phyloP scores from a whole-genome alignment of 768 basidiomycete species.

The Trametes coccinea region DNA sequence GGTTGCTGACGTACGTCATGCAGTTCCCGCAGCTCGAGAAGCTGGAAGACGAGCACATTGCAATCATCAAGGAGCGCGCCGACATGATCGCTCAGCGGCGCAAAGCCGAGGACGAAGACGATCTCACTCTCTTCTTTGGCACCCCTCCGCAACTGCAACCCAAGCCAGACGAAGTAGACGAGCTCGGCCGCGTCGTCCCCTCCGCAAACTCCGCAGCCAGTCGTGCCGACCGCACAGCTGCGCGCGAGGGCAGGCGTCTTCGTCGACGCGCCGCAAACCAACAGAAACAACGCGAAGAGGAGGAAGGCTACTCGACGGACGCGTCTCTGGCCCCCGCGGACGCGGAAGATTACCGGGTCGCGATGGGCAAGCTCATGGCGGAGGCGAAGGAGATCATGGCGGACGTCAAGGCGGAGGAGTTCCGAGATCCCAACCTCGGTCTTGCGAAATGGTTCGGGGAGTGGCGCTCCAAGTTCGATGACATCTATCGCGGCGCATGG shows the following conservation, averaged over 20 bases:
- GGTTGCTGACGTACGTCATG: neutral
- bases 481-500: slow-evolving; percentile 87
- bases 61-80: slow-evolving; percentile 70
- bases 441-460: slow-evolving; percentile 59
- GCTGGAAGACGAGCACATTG: slow-evolving; percentile 73
- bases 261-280: slow-evolving; percentile 37
- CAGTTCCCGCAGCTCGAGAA: slow-evolving; percentile 80
- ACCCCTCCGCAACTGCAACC: slow-evolving; percentile 38
- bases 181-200: slow-evolving; percentile 55
- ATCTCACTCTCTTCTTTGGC: slow-evolving; percentile 71
- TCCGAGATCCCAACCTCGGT: slow-evolving; percentile 75
- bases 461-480: slow-evolving; percentile 77
- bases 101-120: slow-evolving; percentile 76
- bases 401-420: slow-evolving; percentile 85
- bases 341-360: slow-evolving; percentile 64
- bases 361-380: slow-evolving; percentile 52
- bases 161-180: slow-evolving; percentile 53
- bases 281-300: slow-evolving; percentile 37
- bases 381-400: slow-evolving; percentile 61
- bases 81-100: slow-evolving; percentile 72
- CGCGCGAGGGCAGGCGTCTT: slow-evolving; percentile 57
- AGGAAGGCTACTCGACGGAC: slow-evolving; percentile 91
- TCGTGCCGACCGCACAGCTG: slow-evolving; percentile 57
- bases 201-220: slow-evolving; percentile 46
- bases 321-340: slow-evolving; percentile 68